Base-by-base conservation (phyloP, 1,139 yeast genomes). In the Blastobotrys elegans region DNA sequence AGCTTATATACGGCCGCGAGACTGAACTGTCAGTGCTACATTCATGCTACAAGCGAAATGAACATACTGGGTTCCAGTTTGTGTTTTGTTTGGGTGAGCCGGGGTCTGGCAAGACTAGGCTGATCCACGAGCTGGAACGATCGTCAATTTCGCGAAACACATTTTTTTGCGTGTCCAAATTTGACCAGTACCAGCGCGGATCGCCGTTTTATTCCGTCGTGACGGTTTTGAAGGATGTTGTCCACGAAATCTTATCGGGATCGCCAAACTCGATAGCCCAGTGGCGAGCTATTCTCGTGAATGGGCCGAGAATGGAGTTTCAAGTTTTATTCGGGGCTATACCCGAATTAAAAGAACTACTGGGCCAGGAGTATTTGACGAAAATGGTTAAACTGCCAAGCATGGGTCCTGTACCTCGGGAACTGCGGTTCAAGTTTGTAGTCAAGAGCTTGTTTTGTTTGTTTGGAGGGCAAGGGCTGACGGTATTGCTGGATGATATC, bases 21-120 rank as follows among this genome's bases (percentile, higher is more conserved):
- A 56, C 65, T 1, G 69, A 67, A 18, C 56, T 68, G 44, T 53
- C 62, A 3, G 50, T 55, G 17, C 57, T 72, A 6, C 61, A 61
- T 27, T 57, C 63, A 1, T 53, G 58, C 2, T 66, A 68, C 49
- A 64, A 68, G 43, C 50, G 56, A 32, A 55, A 52, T 7, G 49
- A 56, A 40, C 53, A 56, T 33, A 47, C 53, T 30, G 50, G 66
- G 59, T 53, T 66, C 13, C 67, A 69, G 50, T 52, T 70, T 14
- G 54, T 74, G 1, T 56, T 75, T 13, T 59, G 77, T 8, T 55
- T 65, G 1, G 82, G 82, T 5, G 68, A 65, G n/a, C 56, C 72
- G 0, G 82, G 82, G 0, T 59, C 68, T 3, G 82, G 82, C 3
- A 76, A 76, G 57, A 66, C 79, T 0, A 61, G 74, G 3, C 54